Conservation (phyloP, 495 filamentous ascomycete genomes). For the Penicillium riverlandense region DNA sequence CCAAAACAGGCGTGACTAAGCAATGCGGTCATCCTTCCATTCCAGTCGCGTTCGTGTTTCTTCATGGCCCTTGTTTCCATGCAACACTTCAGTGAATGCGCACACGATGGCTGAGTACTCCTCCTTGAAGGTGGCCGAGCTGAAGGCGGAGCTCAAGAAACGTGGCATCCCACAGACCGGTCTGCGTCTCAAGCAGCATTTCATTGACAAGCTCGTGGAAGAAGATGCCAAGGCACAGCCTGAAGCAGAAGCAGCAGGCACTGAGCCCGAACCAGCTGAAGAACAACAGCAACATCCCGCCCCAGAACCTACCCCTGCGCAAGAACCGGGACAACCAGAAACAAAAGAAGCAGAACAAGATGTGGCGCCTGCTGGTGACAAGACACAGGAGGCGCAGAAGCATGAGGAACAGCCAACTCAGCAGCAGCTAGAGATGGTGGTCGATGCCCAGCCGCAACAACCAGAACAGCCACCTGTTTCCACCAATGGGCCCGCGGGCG, state of each 20-base stretch:
- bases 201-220: conserved; percentile 40
- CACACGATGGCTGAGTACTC: conserved; percentile 42
- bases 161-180: conserved; percentile 46
- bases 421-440: background rate
- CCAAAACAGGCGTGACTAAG: too few species aligned
- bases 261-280: conserved; percentile 5
- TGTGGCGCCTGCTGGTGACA: background rate
- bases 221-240: conserved; percentile 27
- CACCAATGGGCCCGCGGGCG: background rate
- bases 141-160: conserved; percentile 46
- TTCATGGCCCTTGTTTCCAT: too few species aligned
- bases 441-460: background rate
- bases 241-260: conserved; percentile 8
- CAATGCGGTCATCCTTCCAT: too few species aligned
- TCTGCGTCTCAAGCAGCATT: conserved; percentile 41
- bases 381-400: conserved; percentile 1
- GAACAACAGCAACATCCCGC: conserved; percentile 5
- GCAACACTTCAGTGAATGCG: background rate
- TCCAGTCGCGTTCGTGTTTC: too few species aligned
- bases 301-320: conserved; percentile 7
- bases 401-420: background rate
- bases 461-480: background rate
- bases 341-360: conserved; percentile 4
- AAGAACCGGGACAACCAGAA: conserved; percentile 4
- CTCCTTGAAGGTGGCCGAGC: conserved; percentile 46